Percentiles rank a stretch among this genome's conserved stretches.
These are phyloP conservation scores for Didymella sp. DNA, from an alignment of 2,329 filamentous ascomycete genomes.

Conservation along the genomic window DNA sequence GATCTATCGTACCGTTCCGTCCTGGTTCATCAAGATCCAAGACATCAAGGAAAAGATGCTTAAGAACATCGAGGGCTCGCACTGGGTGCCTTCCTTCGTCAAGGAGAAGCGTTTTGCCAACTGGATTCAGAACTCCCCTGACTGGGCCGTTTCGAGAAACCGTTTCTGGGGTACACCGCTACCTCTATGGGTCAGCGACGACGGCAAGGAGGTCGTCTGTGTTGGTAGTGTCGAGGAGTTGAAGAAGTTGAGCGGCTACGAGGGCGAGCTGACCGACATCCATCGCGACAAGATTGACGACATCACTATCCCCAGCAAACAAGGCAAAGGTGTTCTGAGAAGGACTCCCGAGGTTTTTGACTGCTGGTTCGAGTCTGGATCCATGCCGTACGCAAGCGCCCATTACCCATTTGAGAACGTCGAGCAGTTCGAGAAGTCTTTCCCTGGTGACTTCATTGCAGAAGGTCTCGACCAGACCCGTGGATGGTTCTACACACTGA, in stretches of 20 bases:
- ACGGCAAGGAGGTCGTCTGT: conserved; percentile 84
- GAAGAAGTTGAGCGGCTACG: conserved; percentile 83
- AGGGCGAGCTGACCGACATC: conserved; percentile 82
- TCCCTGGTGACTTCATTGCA: conserved; percentile 93
- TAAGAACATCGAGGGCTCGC: conserved; percentile 84
- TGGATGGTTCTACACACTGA: conserved; percentile 95
- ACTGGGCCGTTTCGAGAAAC: conserved; percentile 95
- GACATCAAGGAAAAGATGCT: conserved; percentile 86
- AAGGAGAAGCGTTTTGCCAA: conserved; percentile 90
- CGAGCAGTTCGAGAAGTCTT: conserved; percentile 78
- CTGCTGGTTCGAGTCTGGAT: conserved; percentile 96
- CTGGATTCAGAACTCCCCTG: conserved; percentile 89
- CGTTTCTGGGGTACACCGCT: conserved; percentile 96
- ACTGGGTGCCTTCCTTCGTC: conserved; percentile 90
- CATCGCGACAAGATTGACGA: conserved; percentile 93
- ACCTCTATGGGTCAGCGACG: conserved; percentile 89
- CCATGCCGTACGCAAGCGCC: conserved; percentile 90
- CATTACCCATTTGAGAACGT: conserved; percentile 94
- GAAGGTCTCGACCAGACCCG: conserved; percentile 93
- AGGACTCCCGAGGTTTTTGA: conserved; percentile 91
- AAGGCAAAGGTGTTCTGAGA: conserved; percentile 81
- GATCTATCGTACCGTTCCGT: conserved; percentile 89
- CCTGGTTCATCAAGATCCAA: conserved; percentile 92
- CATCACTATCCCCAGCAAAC: conserved; percentile 90
- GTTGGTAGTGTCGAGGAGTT: conserved; percentile 85